Conservation (phyloP, 2,329 filamentous ascomycete species). For the Endothia cerciana region DNA sequence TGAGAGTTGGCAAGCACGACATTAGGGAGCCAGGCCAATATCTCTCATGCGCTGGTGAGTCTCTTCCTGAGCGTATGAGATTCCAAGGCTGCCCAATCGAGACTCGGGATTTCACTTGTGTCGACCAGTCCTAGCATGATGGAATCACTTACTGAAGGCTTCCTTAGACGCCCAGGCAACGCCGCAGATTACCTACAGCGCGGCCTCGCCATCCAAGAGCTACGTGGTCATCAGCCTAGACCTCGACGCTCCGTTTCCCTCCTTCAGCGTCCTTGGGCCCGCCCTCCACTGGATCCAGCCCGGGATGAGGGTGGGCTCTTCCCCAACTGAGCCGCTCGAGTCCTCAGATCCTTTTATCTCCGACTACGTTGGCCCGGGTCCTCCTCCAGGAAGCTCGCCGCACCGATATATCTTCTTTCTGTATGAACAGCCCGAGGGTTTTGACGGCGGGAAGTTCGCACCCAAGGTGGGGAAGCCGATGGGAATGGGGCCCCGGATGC, state of each 20-base stretch:
- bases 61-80: no score
- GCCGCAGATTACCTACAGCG: constrained; percentile 14
- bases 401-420: constrained; percentile 56
- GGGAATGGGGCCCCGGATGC: constrained; percentile 1
- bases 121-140: not conserved
- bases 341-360: constrained; percentile 35
- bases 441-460: not conserved
- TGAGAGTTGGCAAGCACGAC: constrained; percentile 20
- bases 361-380: constrained; percentile 49
- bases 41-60: constrained; percentile 21
- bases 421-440: constrained; percentile 45
- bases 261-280: constrained; percentile 46
- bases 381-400: constrained; percentile 49
- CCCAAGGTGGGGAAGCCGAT: constrained; percentile 15
- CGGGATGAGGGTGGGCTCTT: constrained; percentile 35
- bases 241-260: constrained; percentile 51
- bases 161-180: constrained; percentile 17
- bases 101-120: no score
- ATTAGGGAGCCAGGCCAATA: constrained; percentile 19
- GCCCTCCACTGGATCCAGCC: constrained; percentile 53
- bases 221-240: constrained; percentile 50
- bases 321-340: constrained; percentile 14
- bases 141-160: not conserved
- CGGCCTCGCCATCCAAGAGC: constrained; percentile 24
- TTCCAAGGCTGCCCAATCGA: no score